A percentile compares a stretch with the other conserved stretches of the same genome.
These are phyloP conservation scores for Pseudogymnoascus sp. DNA, from an alignment of 2,329 filamentous ascomycete genomes.

Conservation along the genomic window DNA sequence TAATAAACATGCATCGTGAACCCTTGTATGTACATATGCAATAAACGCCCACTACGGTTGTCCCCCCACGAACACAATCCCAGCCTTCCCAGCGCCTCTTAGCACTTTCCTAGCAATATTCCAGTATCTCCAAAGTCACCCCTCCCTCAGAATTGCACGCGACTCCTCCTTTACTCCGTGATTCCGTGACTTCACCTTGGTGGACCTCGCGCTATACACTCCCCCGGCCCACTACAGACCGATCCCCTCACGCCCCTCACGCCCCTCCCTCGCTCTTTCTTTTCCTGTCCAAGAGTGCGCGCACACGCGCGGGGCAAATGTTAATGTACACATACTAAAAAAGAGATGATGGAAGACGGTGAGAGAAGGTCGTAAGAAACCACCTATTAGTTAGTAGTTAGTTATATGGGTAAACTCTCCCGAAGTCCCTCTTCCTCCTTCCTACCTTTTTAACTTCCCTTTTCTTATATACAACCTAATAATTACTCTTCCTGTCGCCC, in stretches of 20 bases:
- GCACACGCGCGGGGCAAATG: not conserved
- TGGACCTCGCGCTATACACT: not conserved
- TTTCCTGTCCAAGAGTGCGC: not conserved
- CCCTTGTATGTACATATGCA: slow-evolving; percentile 6
- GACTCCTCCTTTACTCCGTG: not conserved
- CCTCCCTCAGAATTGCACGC: not conserved
- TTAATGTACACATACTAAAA: not conserved
- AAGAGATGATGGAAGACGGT: not conserved
- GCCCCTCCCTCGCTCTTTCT: not conserved
- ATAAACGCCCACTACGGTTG: not conserved
- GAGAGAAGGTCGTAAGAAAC: not conserved
- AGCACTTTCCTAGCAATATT: too few relatives aligned
- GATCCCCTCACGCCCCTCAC: too few relatives aligned
- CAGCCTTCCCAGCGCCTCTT: not conserved
- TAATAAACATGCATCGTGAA: slow-evolving; percentile 6
- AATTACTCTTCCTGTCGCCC: not conserved
- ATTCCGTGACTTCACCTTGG: not conserved
- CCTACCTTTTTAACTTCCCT: not conserved
- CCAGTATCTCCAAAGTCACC: not conserved
- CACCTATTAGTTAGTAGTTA: too few relatives aligned
- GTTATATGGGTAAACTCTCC: not conserved
- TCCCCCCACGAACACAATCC: not conserved
- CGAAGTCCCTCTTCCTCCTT: not conserved
- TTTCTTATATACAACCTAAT: not conserved
- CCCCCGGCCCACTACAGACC: slow-evolving; percentile 6